Percentiles rank a stretch among this genome's conserved stretches.
phyloP scores from a whole-genome alignment of 805 yeast species.

The Middelhovenomyces tepae region DNA sequence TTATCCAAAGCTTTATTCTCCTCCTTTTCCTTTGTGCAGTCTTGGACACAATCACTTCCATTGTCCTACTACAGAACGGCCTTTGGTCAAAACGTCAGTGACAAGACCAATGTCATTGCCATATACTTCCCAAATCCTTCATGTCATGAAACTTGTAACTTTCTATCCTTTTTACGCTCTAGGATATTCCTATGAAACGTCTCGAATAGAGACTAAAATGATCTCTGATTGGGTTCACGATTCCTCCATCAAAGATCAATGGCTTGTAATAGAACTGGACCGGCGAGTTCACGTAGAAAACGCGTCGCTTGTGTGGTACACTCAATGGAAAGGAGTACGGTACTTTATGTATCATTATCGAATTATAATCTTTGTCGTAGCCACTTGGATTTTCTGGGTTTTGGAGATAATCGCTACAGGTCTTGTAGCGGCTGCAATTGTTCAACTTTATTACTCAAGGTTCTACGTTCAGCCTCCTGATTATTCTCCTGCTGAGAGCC shows the following conservation, averaged over 20 bases:
- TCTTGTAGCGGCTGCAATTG: too few relatives aligned
- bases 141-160: constrained; percentile 20
- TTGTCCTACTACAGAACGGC: too few relatives aligned
- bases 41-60: too few relatives aligned
- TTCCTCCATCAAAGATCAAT: constrained; percentile 5
- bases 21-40: too few relatives aligned
- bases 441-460: too few relatives aligned
- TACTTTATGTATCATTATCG: constrained; percentile 23
- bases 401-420: too few relatives aligned
- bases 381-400: too few relatives aligned
- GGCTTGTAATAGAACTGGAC: constrained; percentile 20
- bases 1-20: too few relatives aligned
- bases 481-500: too few relatives aligned
- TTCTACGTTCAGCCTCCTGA: too few relatives aligned
- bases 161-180: constrained; percentile 23
- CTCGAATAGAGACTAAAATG: constrained; percentile 18
- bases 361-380: constrained; percentile 15
- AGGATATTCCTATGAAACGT: constrained; percentile 21
- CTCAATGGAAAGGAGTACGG: constrained; percentile 25
- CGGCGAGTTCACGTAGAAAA: constrained; percentile 18
- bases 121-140: constrained; percentile 21
- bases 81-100: too few relatives aligned
- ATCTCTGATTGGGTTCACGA: constrained; percentile 15
- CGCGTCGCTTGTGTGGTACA: constrained; percentile 20
- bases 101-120: too few relatives aligned